Evolutionary conservation across 2,329 filamentous ascomycete species (phyloP).

Genomic region (Aspergillus sp.): DNA sequence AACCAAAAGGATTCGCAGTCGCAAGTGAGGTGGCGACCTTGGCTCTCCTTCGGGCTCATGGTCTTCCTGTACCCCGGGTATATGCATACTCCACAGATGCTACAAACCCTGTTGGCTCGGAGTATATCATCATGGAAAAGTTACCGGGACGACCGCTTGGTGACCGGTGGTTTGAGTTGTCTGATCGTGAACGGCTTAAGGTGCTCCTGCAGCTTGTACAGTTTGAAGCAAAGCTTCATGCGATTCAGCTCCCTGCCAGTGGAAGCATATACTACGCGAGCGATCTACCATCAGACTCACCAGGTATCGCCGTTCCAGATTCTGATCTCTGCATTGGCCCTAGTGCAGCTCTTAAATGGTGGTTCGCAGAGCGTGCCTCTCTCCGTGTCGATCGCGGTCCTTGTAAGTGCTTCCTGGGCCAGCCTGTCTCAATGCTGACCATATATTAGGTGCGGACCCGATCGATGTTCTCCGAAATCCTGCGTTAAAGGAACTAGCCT

Average conservation of each 20-base stretch:
- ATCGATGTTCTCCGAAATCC: slow-evolving; percentile 3
- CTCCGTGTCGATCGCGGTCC: slow-evolving; percentile 2
- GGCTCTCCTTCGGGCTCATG: not conserved
- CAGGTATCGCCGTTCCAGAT: slow-evolving; percentile 2
- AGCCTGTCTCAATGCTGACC: not conserved
- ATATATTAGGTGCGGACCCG: not conserved
- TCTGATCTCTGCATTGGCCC: not conserved
- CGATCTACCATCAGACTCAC: slow-evolving; percentile 4
- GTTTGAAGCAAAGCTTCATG: slow-evolving; percentile 2
- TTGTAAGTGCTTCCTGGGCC: not conserved
- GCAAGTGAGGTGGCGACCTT: slow-evolving; percentile 4
- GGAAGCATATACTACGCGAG: slow-evolving; percentile 6
- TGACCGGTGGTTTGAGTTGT: not conserved
- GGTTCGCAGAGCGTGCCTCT: not conserved
- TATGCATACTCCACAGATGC: slow-evolving; percentile 7
- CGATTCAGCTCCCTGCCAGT: slow-evolving; percentile 3
- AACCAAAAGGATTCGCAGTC: not conserved
- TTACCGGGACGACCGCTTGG: slow-evolving; percentile 5
- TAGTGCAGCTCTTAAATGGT: not conserved
- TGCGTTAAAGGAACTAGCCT: slow-evolving; percentile 2
- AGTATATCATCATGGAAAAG: slow-evolving; percentile 8
- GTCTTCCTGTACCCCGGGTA: slow-evolving; percentile 2
- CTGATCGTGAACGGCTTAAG: slow-evolving; percentile 3
- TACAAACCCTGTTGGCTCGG: slow-evolving; percentile 1
- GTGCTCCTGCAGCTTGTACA: slow-evolving; percentile 7